Evolutionary conservation across 2,329 filamentous ascomycete genomes (phyloP), one percentile per base, ranked within the genome.

Genomic region (Cercospora brassicicola): DNA sequence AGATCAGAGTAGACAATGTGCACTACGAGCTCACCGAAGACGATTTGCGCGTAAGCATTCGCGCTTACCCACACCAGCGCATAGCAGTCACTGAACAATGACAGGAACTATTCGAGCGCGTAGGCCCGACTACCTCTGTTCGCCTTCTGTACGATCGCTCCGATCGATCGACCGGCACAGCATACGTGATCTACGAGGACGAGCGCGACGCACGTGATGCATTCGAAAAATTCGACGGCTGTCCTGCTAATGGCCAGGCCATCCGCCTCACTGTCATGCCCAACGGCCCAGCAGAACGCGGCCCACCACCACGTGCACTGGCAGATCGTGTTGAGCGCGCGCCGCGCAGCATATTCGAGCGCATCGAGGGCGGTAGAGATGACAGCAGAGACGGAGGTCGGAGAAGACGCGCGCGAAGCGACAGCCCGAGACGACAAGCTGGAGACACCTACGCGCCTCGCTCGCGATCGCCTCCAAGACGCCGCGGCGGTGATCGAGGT

Each of bases 1-100:
- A 92, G 80, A 81, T 97, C 72, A 90, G 90, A 72, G 90, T 97
- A 69, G 92, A 96, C 69, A 97, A 97, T 78, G 83, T 97, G 67
- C 94, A 97, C 79, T 97, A 96, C 79, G 94, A 97, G 69, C 85
- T 97, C 70, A 94, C 91, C 11, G 89, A 94, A 79, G 89, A 90
- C 42, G 94, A 97, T 77, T 85, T 97, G 64, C 87, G 91, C 76
- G 93, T 96, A 83, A 63, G 81, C 73, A 57, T 57, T n/a, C 30
- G 26, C 15, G 6, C 26, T 15, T n/a, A 7, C 48, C 55, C 5
- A 15, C 31, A 13, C 13, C 10, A 53, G 31, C 39, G 26, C 28
- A 3, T 33, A 36, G 23, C 48, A 26, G 4, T 26, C 59, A 51
- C 68, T 73, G 33, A 73, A 51, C 8, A 57, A 7, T 26, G 15